Percentiles rank a stretch among this genome's conserved stretches.
These are phyloP conservation scores for Senna siamea DNA, from an alignment of 306 rosid genomes.

Conservation along the genomic window DNA sequence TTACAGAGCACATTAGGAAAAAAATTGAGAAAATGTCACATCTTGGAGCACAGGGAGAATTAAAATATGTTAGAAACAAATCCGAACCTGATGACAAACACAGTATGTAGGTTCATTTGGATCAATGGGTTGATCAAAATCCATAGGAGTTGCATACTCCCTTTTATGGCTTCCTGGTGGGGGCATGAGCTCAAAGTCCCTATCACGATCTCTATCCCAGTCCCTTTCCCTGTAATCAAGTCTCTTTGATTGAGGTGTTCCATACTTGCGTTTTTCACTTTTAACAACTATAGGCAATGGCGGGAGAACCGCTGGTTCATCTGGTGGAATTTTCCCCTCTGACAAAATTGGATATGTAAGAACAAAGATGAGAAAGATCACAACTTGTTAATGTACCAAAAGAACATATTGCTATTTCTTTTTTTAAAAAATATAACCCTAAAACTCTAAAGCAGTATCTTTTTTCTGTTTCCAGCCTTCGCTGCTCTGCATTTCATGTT, in stretches of 20 bases:
- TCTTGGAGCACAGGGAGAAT: slow-evolving; percentile 28
- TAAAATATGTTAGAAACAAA: slow-evolving; percentile 25
- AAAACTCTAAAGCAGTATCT: neutral
- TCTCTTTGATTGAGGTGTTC: slow-evolving; percentile 81
- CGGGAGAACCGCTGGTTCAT: slow-evolving; percentile 89
- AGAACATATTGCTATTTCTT: neutral
- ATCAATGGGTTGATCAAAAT: slow-evolving; percentile 90
- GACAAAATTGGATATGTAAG: slow-evolving; percentile 34
- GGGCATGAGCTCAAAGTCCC: slow-evolving; percentile 97
- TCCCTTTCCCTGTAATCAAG: slow-evolving; percentile 84
- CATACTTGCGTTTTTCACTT: slow-evolving; percentile 78
- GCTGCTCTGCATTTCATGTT: slow-evolving; percentile 23
- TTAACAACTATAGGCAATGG: slow-evolving; percentile 79
- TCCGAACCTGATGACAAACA: slow-evolving; percentile 91
- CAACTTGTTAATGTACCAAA: slow-evolving; percentile 21
- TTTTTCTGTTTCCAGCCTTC: slow-evolving; percentile 18
- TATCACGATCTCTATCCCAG: slow-evolving; percentile 95
- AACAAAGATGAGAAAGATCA: slow-evolving; percentile 25
- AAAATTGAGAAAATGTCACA: slow-evolving; percentile 25
- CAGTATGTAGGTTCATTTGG: slow-evolving; percentile 97
- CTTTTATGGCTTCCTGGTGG: slow-evolving; percentile 93
- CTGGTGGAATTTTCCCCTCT: slow-evolving; percentile 89
- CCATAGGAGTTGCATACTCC: slow-evolving; percentile 74
- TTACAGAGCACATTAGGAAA: slow-evolving; percentile 33
- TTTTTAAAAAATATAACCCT: neutral